Conservation (phyloP, 805 yeast species). For the Ogataea henricii region DNA sequence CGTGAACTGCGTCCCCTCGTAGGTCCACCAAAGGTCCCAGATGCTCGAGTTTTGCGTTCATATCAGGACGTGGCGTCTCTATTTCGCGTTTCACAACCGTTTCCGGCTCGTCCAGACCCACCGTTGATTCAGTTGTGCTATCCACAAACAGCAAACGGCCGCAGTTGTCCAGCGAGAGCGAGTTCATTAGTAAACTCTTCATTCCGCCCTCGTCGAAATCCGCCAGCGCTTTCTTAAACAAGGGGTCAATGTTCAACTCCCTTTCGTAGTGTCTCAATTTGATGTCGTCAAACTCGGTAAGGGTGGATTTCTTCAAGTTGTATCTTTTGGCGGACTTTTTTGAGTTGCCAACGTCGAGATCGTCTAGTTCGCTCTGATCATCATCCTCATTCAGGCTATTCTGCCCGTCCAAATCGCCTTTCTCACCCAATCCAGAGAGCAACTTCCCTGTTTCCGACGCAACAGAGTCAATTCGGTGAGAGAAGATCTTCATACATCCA, state of each 20-base stretch:
- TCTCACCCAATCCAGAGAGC: constrained; percentile 68
- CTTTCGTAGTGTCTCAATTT: constrained; percentile 59
- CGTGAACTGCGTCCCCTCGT: constrained; percentile 1
- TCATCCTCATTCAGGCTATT: constrained; percentile 22
- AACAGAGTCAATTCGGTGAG: constrained; percentile 49
- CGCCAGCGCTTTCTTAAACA: constrained; percentile 71
- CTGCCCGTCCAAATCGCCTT: constrained; percentile 23
- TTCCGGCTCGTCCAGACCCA: neutral
- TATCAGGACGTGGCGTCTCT: neutral
- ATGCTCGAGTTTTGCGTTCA: neutral
- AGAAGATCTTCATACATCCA: constrained; percentile 53
- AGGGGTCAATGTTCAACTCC: constrained; percentile 67
- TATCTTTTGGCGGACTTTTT: neutral
- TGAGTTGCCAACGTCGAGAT: constrained; percentile 4
- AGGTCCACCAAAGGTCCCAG: neutral
- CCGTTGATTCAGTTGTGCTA: neutral
- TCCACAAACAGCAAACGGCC: constrained; percentile 72
- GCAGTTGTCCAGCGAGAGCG: constrained; percentile 53
- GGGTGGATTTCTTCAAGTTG: neutral
- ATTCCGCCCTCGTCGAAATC: constrained; percentile 87
- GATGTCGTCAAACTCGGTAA: constrained; percentile 45
- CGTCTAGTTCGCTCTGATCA: constrained; percentile 18
- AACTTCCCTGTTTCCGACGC: constrained; percentile 37
- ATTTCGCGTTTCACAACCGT: neutral
- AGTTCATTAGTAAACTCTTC: constrained; percentile 64